Evolutionary conservation across 2,329 filamentous ascomycete species (phyloP).

Genomic region (Talaromyces albobiverticillius): DNA sequence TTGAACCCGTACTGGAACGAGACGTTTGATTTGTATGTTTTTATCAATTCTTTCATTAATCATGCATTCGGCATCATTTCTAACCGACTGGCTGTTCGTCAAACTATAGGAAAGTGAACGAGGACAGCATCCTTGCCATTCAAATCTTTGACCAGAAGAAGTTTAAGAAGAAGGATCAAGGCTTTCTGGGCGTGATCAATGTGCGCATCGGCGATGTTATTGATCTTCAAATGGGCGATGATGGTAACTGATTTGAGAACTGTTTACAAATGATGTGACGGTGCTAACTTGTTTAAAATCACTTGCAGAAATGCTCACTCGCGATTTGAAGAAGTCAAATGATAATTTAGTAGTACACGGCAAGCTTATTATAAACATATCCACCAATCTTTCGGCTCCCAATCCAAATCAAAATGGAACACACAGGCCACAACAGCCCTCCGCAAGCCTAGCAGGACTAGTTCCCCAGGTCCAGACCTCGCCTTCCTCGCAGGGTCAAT

Average conservation of each 20-base stretch:
- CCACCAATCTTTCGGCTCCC: constrained; percentile 77
- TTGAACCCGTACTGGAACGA: constrained; percentile 99
- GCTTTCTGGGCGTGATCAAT: constrained; percentile 96
- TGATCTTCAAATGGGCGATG: constrained; percentile 81
- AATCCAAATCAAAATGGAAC: constrained; percentile 51
- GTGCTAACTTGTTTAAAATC: constrained; percentile 29
- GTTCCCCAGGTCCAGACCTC: constrained; percentile 29
- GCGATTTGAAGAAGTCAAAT: constrained; percentile 95
- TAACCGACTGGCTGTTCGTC: not conserved
- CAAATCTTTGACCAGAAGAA: constrained; percentile 99
- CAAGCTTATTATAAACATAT: constrained; percentile 94
- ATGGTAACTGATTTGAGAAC: constrained; percentile 62
- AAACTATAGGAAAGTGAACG: constrained; percentile 70
- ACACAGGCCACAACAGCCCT: constrained; percentile 32
- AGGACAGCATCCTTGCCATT: constrained; percentile 94
- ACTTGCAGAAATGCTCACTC: constrained; percentile 82
- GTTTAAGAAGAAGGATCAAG: constrained; percentile 99
- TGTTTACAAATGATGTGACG: constrained; percentile 15
- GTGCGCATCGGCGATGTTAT: constrained; percentile 93
- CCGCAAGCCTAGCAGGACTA: constrained; percentile 39
- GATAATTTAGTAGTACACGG: constrained; percentile 97
- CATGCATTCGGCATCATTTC: too few species aligned
- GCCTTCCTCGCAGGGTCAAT: constrained; percentile 25
- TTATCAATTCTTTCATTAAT: not conserved
- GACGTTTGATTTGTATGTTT: constrained; percentile 88